Percentiles rank a stretch among this genome's conserved stretches.
phyloP scores from a whole-genome alignment of 495 filamentous ascomycete species.

The Choiromyces venosus region DNA sequence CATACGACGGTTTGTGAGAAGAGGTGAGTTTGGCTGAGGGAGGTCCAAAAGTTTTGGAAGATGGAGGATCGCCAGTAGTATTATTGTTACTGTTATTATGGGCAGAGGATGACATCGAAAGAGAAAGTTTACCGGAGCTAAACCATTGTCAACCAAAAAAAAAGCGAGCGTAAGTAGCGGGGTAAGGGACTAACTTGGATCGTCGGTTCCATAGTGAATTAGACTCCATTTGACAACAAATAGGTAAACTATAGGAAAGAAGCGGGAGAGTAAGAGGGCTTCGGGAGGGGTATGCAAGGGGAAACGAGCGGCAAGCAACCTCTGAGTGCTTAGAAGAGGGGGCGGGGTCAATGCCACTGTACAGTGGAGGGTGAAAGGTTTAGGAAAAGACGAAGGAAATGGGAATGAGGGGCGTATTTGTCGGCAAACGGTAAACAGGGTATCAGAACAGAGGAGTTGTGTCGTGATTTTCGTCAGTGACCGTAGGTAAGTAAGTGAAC shows the following conservation, averaged over 20 bases:
- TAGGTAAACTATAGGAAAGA: constrained; percentile 30
- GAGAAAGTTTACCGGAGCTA: constrained; percentile 69
- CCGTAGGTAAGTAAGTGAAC: not conserved
- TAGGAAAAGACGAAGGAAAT: constrained; percentile 20
- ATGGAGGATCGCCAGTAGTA: constrained; percentile 59
- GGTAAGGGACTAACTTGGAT: constrained; percentile 64
- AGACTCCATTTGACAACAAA: constrained; percentile 53
- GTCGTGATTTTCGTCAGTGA: not conserved
- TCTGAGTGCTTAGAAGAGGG: constrained; percentile 36
- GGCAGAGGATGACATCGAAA: constrained; percentile 62
- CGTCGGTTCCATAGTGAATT: constrained; percentile 84
- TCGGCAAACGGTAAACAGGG: not conserved
- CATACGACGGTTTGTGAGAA: constrained; percentile 62
- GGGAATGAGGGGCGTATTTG: constrained; percentile 14
- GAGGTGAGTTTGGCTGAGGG: constrained; percentile 70
- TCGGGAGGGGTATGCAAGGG: constrained; percentile 34
- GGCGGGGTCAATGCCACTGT: constrained; percentile 26
- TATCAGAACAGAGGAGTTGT: not conserved
- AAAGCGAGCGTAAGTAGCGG: constrained; percentile 16
- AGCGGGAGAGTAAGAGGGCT: constrained; percentile 36
- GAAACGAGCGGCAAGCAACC: constrained; percentile 41
- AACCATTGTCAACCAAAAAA: constrained; percentile 21
- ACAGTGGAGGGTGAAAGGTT: constrained; percentile 17
- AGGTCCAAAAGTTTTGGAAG: constrained; percentile 50
- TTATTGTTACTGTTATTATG: constrained; percentile 60